phyloP scores from a whole-genome alignment of 1,139 yeast species.

The Hansenula lynferdii region DNA sequence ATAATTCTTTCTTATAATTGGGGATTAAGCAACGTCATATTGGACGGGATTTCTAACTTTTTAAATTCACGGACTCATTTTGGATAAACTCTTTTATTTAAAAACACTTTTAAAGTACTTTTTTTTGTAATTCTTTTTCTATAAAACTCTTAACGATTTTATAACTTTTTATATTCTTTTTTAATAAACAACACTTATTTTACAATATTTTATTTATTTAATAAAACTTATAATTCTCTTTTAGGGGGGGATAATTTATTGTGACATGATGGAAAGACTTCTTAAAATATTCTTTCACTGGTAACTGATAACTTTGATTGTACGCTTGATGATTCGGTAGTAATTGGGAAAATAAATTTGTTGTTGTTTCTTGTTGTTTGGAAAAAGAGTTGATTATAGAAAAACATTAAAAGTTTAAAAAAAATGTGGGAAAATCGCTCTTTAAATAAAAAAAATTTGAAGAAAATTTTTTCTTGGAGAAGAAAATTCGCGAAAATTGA shows the following conservation, averaged over 20 bases:
- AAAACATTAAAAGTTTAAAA: too few relatives aligned
- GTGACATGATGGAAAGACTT: too few relatives aligned
- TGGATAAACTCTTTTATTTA: conserved; percentile 6
- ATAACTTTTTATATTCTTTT: neutral
- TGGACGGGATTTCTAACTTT: conserved; percentile 16
- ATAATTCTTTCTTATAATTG: conserved; percentile 1
- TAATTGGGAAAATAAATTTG: conserved; percentile 2
- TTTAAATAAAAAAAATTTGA: too few relatives aligned
- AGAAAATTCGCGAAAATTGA: too few relatives aligned
- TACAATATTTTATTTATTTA: neutral
- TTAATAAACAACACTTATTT: neutral
- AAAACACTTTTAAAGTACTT: conserved; percentile 4
- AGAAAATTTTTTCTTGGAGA: too few relatives aligned
- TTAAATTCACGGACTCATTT: conserved; percentile 20
- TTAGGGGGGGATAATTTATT: neutral
- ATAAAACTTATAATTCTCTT: neutral
- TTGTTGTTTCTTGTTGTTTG: neutral
- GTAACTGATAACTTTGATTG: conserved; percentile 6
- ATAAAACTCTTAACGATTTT: neutral
- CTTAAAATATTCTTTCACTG: too few relatives aligned
- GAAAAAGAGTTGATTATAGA: neutral
- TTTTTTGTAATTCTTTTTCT: neutral
- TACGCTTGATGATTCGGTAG: too few relatives aligned
- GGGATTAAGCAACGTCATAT: conserved; percentile 17
- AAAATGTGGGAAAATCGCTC: too few relatives aligned